A percentile compares a stretch with the other conserved stretches of the same genome.
phyloP scores from a whole-genome alignment of 352 stramenopile genomes.

The Pythium insidiosum region DNA sequence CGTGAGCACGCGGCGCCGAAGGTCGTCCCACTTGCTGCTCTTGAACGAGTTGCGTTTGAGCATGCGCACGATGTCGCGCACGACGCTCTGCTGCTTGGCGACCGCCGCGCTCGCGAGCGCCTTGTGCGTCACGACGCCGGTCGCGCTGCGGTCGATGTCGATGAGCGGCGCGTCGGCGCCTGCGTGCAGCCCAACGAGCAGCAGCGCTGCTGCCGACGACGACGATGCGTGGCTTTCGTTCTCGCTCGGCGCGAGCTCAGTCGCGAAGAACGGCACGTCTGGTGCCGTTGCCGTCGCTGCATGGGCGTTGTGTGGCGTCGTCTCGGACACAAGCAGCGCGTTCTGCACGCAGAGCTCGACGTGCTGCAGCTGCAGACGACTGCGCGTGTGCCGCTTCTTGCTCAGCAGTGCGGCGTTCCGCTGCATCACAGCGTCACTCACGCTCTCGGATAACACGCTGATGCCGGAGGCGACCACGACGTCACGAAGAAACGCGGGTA shows the following conservation, averaged over 20 bases:
- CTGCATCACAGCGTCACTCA: neutral
- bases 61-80: neutral
- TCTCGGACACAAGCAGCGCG: neutral
- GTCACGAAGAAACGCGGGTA: neutral
- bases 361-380: neutral
- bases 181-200: conserved; percentile 1
- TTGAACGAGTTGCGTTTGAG: neutral
- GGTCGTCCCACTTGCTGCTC: neutral
- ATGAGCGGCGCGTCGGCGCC: neutral
- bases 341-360: neutral
- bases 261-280: no score
- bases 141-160: neutral
- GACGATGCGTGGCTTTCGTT: no score
- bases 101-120: neutral
- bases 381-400: neutral
- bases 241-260: no score
- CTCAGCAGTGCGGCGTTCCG: conserved; percentile 1
- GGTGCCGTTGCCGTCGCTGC: no score
- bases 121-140: neutral
- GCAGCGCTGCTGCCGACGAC: no score
- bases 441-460: neutral
- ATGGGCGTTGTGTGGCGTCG: no score
- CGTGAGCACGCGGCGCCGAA: neutral
- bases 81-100: neutral
- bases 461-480: neutral